These are phyloP conservation scores for Ceratocystis eucalypticola DNA, from an alignment of 2,329 filamentous ascomycete species.

Conservation along the genomic window DNA sequence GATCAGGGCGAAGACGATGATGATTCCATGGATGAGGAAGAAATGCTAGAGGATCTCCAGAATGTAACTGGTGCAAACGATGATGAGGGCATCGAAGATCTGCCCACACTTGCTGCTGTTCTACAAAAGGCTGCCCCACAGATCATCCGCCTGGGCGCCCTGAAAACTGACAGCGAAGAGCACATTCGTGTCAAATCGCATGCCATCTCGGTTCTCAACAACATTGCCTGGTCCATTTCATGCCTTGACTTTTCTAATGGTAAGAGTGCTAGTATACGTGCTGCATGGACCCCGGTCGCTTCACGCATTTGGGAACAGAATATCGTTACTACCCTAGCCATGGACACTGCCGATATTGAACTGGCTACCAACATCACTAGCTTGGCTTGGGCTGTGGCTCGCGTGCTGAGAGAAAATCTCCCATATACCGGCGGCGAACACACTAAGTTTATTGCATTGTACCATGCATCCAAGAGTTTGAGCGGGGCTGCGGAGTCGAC, in stretches of 20 bases:
- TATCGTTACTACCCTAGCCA: slow-evolving; percentile 43
- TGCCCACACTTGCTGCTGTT: slow-evolving; percentile 40
- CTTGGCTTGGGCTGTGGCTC: slow-evolving; percentile 51
- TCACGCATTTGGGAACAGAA: slow-evolving; percentile 44
- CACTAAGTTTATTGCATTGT: slow-evolving; percentile 50
- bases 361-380: slow-evolving; percentile 51
- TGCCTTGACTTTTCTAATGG: slow-evolving; percentile 44
- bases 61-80: slow-evolving; percentile 40
- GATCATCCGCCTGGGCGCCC: slow-evolving; percentile 35
- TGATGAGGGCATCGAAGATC: slow-evolving; percentile 33
- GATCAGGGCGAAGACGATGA: slow-evolving; percentile 30
- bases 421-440: slow-evolving; percentile 35
- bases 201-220: slow-evolving; percentile 49
- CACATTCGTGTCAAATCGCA: slow-evolving; percentile 35
- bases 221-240: slow-evolving; percentile 53
- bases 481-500: slow-evolving; percentile 26
- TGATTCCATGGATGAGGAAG: slow-evolving; percentile 43
- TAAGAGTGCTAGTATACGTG: slow-evolving; percentile 39
- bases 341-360: slow-evolving; percentile 47
- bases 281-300: slow-evolving; percentile 41
- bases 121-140: slow-evolving; percentile 35
- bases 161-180: slow-evolving; percentile 31
- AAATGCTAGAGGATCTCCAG: slow-evolving; percentile 51
- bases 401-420: slow-evolving; percentile 30
- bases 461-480: slow-evolving; percentile 33